Percentiles rank a stretch among this genome's conserved stretches.
Conservation (phyloP, 2,329 filamentous ascomycete genomes). For the Cercospora sesami region DNA sequence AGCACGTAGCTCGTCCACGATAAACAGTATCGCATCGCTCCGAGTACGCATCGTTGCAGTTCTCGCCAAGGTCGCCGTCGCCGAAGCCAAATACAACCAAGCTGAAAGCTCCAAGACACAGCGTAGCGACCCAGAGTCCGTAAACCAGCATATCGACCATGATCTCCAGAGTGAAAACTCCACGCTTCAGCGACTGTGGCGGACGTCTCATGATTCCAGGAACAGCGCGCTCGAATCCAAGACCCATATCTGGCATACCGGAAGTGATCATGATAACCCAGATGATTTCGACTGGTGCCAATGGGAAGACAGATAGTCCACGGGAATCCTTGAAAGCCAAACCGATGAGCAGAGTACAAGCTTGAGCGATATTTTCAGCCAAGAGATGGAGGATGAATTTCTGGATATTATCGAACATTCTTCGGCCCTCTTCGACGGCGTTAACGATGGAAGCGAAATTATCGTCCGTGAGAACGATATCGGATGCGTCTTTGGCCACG, state of each 20-base stretch:
- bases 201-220: constrained; percentile 76
- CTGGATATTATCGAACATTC: constrained; percentile 90
- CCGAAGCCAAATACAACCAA: constrained; percentile 66
- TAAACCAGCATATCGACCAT: constrained; percentile 77
- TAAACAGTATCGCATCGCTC: constrained; percentile 62
- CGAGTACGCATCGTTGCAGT: constrained; percentile 61
- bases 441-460: constrained; percentile 85
- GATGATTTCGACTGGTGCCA: constrained; percentile 76
- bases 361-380: constrained; percentile 91
- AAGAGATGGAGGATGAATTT: constrained; percentile 88
- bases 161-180: constrained; percentile 76
- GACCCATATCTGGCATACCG: constrained; percentile 79
- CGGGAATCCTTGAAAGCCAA: constrained; percentile 73
- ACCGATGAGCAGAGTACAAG: constrained; percentile 77
- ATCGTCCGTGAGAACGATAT: constrained; percentile 85
- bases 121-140: constrained; percentile 71
- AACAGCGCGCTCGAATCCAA: constrained; percentile 74
- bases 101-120: constrained; percentile 60
- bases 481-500: constrained; percentile 76
- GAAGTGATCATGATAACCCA: constrained; percentile 91
- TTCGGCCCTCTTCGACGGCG: constrained; percentile 78
- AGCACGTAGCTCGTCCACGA: constrained; percentile 70
- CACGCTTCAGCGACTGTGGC: constrained; percentile 66
- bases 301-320: constrained; percentile 76
- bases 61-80: constrained; percentile 48